Evolutionary conservation across 441 rosid species (phyloP).

Genomic region (Eugenia klotzschiana): DNA sequence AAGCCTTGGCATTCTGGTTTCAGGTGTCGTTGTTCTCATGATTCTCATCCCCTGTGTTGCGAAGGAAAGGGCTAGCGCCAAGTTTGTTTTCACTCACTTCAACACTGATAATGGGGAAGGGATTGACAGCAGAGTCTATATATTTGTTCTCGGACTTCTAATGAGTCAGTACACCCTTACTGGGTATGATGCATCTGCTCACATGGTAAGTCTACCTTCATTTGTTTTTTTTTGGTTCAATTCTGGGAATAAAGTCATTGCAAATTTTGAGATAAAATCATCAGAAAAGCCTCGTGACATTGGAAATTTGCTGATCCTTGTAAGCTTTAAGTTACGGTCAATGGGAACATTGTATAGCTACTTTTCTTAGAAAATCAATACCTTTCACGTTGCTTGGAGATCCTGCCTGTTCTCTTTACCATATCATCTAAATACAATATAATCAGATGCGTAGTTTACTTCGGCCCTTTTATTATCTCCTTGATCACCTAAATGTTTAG

Average conservation of each 20-base stretch:
- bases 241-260: neutral
- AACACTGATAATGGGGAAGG: constrained; percentile 70
- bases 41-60: constrained; percentile 69
- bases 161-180: constrained; percentile 95
- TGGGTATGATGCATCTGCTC: constrained; percentile 95
- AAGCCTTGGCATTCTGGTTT: constrained; percentile 3
- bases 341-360: neutral
- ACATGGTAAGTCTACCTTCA: constrained; percentile 46
- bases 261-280: neutral
- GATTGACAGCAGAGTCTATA: constrained; percentile 50
- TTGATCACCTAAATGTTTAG: neutral
- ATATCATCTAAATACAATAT: neutral
- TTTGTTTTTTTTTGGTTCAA: neutral
- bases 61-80: constrained; percentile 69
- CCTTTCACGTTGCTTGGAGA: neutral
- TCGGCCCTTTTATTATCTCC: neutral
- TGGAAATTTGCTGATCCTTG: neutral
- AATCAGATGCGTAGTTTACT: neutral
- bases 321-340: neutral
- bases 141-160: constrained; percentile 75
- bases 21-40: constrained; percentile 75
- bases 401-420: neutral
- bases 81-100: constrained; percentile 81
- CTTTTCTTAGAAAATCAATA: neutral
- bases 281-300: neutral